These are phyloP conservation scores for Solanum phureja DNA, from an alignment of 257 asterid species.

Conservation along the genomic window DNA sequence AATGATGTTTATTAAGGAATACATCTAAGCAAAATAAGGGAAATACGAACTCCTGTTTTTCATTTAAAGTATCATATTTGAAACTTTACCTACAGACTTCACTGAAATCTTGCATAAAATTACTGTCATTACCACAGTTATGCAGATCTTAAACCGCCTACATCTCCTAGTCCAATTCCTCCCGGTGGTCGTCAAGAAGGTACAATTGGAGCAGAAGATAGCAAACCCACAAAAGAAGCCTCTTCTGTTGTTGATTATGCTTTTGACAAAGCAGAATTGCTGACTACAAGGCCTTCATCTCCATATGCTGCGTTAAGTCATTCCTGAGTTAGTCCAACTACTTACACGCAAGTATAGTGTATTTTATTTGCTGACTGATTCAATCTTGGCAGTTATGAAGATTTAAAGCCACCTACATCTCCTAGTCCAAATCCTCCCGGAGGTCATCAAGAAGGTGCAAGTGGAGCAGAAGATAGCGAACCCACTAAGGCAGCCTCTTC, in stretches of 20 bases:
- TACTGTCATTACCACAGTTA: conserved; percentile 6
- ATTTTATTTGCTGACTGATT: conserved; percentile 2
- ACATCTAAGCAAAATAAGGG: neutral
- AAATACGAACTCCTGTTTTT: neutral
- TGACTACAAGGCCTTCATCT: conserved; percentile 4
- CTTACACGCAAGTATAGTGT: neutral
- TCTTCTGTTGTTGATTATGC: neutral
- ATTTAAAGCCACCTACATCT: conserved; percentile 18
- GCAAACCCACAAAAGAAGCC: neutral
- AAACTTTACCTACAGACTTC: neutral
- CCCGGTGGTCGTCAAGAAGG: neutral
- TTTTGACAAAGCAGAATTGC: neutral
- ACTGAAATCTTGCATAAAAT: neutral
- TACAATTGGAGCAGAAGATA: neutral
- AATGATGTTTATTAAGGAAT: neutral
- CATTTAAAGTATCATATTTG: neutral
- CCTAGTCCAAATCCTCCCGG: conserved; percentile 11
- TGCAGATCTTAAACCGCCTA: conserved; percentile 16
- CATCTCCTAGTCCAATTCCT: conserved; percentile 15
- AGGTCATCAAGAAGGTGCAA: neutral
- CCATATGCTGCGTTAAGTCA: conserved; percentile 17
- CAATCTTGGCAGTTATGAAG: conserved; percentile 9
- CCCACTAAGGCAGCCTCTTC: neutral
- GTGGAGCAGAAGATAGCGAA: neutral
- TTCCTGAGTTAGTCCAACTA: neutral